Evolutionary conservation across 768 basidiomycete species (phyloP), one percentile per base, ranked within the genome.

Genomic region (Saitozyma sp.): DNA sequence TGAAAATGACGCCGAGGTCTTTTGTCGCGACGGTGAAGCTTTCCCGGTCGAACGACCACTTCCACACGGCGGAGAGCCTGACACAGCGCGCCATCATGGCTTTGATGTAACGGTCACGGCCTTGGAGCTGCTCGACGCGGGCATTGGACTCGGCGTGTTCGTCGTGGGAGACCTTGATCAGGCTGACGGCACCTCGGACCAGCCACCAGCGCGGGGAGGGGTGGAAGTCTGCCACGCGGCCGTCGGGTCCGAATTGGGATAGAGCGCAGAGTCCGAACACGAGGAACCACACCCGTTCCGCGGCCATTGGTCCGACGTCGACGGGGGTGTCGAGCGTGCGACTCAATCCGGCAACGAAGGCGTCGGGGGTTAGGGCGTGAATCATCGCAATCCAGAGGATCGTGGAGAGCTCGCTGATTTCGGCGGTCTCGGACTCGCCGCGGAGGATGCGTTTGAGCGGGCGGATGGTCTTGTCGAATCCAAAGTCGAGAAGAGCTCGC

Each of bases 331-430:
- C 49, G 10, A 77, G 58, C n/a, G 63, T 46, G 9, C 41, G n/a
- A 63, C 69, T 63, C 9, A 76, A 52, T 80, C 79, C 48, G 82
- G 80, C 0, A 84, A 64, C 51, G 11, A 38, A 41, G 16, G 38
- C 29, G 11, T 58, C 56, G 4, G 20, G 41, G 40, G 50, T 13
- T 37, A 87, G 65, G 40, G 84, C 61, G 67, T 90, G 86, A 42
- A 89, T 82, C 19, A 92, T 70, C 43, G 85, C 85, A 53, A 91
- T 82, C 93, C 92, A 95, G 16, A 88, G 66, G 68, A 91, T 88
- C 1, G 85, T 82, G 0, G 83, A 81, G 49, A 81, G 82, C 64
- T 83, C 80, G 11, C 81, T 64, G 50, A 84, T 64, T 43, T 78
- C 73, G 39, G 80, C 75, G 20, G 78, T 54, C 0, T 72, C 70